Base-by-base conservation (phyloP, 2,329 filamentous ascomycete genomes). In the Balansia obtecta region DNA sequence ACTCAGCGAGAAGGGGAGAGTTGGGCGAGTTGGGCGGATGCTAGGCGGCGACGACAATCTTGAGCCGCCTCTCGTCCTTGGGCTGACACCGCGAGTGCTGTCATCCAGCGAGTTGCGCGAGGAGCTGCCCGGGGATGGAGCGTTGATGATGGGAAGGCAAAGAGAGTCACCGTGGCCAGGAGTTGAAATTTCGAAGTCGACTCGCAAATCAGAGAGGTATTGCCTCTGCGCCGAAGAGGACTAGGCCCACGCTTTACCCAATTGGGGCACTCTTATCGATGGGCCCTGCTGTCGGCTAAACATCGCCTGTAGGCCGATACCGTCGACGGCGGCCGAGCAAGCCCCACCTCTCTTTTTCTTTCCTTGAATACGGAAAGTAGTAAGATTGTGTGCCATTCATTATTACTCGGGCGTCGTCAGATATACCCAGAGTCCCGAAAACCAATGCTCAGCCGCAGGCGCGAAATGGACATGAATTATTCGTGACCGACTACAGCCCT, bases 161-260 rank as follows among this genome's bases (percentile, higher is more conserved):
- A 60, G 62, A 58, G 59, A 61, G 60, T 54, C 57, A 60, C 63
- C 60, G 53, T 56, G 57, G 55, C 61, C 60, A 68, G 65, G 61
- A 65, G 66, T 68, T 69, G 67, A 69, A 69, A 68, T 70, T 70
- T 71, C 67, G 62, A 70, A 64, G 67, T 69, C 63, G 61, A 65
- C 62, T 65, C 61, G 66, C 65, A 68, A 63, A 68, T 63, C 62
- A 59, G 59, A 60, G 58, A 65, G 63, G 60, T 60, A 62, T 60
- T 57, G 60, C 57, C 61, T 53, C 59, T 58, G 59, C 58, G 63
- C 61, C 58, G 63, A 64, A 64, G 57, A 49, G 63, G 62, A 57
- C 60, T 70, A 68, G 67, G 55, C 55, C 45, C 12, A 41, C 44
- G 53, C 67, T 68, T 67, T 48, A 30, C 64, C 61, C 22, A 11